Evolutionary conservation across 495 filamentous ascomycete species (phyloP).

Genomic region (Aspergillus cavernicola): DNA sequence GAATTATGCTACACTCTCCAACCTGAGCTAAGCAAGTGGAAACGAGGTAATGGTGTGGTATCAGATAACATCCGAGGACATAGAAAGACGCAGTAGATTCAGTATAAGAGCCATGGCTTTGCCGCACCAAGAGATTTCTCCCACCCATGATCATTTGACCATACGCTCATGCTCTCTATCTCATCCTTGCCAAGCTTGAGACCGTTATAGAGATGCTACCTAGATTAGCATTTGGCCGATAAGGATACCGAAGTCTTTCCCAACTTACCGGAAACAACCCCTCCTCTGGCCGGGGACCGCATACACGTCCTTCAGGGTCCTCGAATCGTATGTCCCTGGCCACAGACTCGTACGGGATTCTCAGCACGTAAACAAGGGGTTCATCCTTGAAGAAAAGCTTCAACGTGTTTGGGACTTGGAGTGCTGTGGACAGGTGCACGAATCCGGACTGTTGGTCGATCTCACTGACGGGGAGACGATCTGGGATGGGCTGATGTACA

Average conservation of each 20-base stretch:
- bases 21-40: no score
- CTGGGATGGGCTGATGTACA: slow-evolving; percentile 41
- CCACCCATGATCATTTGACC: slow-evolving; percentile 46
- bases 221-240: neutral
- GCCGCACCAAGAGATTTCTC: slow-evolving; percentile 37
- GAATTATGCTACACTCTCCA: no score
- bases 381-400: slow-evolving; percentile 73
- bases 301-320: slow-evolving; percentile 38
- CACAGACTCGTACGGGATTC: slow-evolving; percentile 66
- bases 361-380: slow-evolving; percentile 68
- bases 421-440: slow-evolving; percentile 40
- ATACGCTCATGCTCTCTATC: slow-evolving; percentile 41
- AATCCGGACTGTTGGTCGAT: slow-evolving; percentile 39
- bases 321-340: slow-evolving; percentile 38
- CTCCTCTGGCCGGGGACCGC: slow-evolving; percentile 38
- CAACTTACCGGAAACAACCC: slow-evolving; percentile 43
- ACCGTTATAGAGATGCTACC: slow-evolving; percentile 44
- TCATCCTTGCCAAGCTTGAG: slow-evolving; percentile 42
- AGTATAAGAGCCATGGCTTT: slow-evolving; percentile 40
- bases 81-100: no score
- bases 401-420: slow-evolving; percentile 41
- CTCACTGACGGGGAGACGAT: slow-evolving; percentile 40
- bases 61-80: no score
- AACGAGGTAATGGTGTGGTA: no score
- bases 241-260: neutral